Evolutionary conservation across 2,329 filamentous ascomycete genomes (phyloP), one percentile per base, ranked within the genome.

Genomic region (Tetracladium maxilliforme): DNA sequence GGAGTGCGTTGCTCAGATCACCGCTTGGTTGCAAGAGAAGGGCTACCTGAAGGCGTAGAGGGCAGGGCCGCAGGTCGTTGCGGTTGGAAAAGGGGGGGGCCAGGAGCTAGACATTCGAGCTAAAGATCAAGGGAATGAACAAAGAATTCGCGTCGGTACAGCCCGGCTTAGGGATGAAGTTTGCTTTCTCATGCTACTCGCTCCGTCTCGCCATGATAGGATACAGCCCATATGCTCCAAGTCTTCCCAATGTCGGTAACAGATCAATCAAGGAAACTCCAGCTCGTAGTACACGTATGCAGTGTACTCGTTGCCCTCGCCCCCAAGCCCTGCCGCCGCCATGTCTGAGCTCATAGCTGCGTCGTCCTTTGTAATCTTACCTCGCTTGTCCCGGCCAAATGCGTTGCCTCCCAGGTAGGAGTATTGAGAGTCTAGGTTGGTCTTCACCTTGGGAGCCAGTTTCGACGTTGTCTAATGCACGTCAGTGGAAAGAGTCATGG

Each of bases 281-380:
- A 95, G 80, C 48, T 93, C 82, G 54, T 95, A 98, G 60, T 86
- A 94, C 45, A 95, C 90, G 53, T 92, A 98, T 20, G 90, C 78
- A 31, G 83, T 90, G 58, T 95, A 98, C 49, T 94, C 84, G 38
- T 69, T 63, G 27, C 74, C 75, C 30, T 84, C 80, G 1, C 59
- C 51, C 14, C 61, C 64, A 24, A 76, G 48, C 14, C 71, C 78
- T 4, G 75, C 76, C 4, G 78, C 75, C 20, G 83, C 81, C 67
- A 94, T 80, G 39, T 95, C 87, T 19, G 73, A 77, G 21, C 79
- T 73, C 43, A 81, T 53, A 15, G 70, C 61, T 10, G 75, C 73
- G 42, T 95, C 87, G 45, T 98, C 90, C 52, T 92, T 92, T 44
- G 78, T 79, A 38, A 90, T 74, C 36, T 81, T 74, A 14, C 90